phyloP scores from a whole-genome alignment of 805 yeast species.

The Yarrowia porcina region DNA sequence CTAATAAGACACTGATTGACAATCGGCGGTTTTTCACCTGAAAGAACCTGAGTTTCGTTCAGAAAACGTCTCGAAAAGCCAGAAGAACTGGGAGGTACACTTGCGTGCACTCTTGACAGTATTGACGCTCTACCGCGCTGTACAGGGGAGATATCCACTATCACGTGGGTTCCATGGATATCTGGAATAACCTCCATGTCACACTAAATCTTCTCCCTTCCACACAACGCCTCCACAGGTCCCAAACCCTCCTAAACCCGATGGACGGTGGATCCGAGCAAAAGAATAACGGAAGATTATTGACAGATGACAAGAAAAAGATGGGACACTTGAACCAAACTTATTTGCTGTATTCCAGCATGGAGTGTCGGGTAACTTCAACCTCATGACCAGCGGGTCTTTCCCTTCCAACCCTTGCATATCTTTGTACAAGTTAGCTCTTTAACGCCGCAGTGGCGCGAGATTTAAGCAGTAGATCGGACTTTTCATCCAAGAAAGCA shows the following conservation, averaged over 20 bases:
- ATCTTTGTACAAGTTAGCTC: too few relatives aligned
- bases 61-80: neutral
- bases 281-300: too few relatives aligned
- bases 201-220: neutral
- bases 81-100: neutral
- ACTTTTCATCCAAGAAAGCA: neutral
- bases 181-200: neutral
- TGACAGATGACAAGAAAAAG: too few relatives aligned
- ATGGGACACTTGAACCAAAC: neutral
- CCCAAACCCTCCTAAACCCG: neutral
- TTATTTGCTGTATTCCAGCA: too few relatives aligned
- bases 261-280: neutral
- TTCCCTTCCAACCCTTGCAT: too few relatives aligned
- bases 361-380: too few relatives aligned
- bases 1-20: neutral
- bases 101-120: neutral
- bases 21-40: neutral
- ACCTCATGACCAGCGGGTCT: too few relatives aligned
- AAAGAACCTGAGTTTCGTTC: neutral
- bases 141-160: neutral
- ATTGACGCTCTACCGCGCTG: neutral
- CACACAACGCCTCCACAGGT: neutral
- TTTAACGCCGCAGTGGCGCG: constrained; percentile 9
- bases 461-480: neutral
- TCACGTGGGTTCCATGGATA: neutral